Evolutionary conservation across 805 yeast species (phyloP), one percentile per base, ranked within the genome.

Genomic region (Candida ovalis): DNA sequence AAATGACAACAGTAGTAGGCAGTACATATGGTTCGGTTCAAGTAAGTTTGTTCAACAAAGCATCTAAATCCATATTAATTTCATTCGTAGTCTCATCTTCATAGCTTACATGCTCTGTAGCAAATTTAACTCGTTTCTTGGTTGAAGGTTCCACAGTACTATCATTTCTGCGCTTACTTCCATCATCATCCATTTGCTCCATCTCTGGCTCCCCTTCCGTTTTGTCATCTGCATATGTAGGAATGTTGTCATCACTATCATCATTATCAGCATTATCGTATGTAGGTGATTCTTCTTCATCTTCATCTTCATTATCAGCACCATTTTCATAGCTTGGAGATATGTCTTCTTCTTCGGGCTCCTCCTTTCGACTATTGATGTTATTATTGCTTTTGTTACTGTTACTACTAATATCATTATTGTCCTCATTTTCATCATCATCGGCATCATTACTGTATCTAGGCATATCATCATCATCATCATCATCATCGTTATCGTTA

Each of bases 391-490:
- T 17, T 7, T 6, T 17, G n/a, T 30, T 30, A 5, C n/a, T 17
- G 35, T 30, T 5, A 7, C 25, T 37, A 3, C 25, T 7, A 22
- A 19, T 15, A 5, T n/a, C 40, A 13, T 10, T 13, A 5, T 12
- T 17, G 4, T 30, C 41, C n/a, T 35, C 46, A 21, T 46, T 19
- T 28, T 47, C 47, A 9, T 40, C 45, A 38, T 41, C 46, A 10
- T 50, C 58, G 3, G 48, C 51, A 15, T 51, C 53, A 9, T 48
- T 51, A 4, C 51, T 33, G 41, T 55, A 50, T 3, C 37, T 32
- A 10, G 59, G 55, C 9, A 53, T 39, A 15, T 50, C 58, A 18
- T 53, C 61, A 12, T 54, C 53, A 4, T 54, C 57, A 5, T 47
- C 60, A 4, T 46, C 52, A 21, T 48, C 51, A 10, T 48, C 49